Evolutionary conservation across 345 rosid genomes (phyloP).

Genomic region (Hibiscus mutabilis): DNA sequence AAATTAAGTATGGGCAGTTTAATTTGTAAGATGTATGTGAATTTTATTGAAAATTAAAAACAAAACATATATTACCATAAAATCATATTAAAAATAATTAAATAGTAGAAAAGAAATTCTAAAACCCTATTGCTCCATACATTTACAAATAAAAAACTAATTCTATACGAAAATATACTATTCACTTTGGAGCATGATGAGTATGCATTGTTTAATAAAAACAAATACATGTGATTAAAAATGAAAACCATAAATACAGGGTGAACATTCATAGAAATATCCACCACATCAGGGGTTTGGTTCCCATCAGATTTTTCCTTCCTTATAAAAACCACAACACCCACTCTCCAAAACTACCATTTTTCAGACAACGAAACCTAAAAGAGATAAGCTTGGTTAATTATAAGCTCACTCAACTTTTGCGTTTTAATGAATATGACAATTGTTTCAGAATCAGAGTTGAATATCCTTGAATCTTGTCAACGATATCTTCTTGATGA

Average conservation of each 20-base stretch:
- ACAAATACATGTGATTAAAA: not conserved
- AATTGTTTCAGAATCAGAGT: constrained; percentile 5
- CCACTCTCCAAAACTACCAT: not conserved
- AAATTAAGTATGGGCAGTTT: no score
- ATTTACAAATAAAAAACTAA: no score
- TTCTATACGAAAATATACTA: no score
- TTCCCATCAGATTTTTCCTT: no score
- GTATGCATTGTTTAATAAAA: not conserved
- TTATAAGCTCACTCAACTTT: no score
- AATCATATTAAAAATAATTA: no score
- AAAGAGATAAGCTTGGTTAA: not conserved
- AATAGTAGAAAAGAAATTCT: no score
- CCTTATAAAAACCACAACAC: not conserved
- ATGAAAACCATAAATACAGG: not conserved
- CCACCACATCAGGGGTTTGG: no score
- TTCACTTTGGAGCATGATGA: not conserved
- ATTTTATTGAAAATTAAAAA: no score
- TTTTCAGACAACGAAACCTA: not conserved
- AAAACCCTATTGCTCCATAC: no score
- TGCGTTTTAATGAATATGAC: not conserved
- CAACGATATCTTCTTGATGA: constrained; percentile 22
- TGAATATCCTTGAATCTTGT: constrained; percentile 18
- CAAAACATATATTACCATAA: no score
- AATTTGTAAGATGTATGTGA: no score
- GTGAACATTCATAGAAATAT: constrained; percentile 1